Evolutionary conservation across 345 rosid genomes (phyloP).

Genomic region (Kandelia obovata): DNA sequence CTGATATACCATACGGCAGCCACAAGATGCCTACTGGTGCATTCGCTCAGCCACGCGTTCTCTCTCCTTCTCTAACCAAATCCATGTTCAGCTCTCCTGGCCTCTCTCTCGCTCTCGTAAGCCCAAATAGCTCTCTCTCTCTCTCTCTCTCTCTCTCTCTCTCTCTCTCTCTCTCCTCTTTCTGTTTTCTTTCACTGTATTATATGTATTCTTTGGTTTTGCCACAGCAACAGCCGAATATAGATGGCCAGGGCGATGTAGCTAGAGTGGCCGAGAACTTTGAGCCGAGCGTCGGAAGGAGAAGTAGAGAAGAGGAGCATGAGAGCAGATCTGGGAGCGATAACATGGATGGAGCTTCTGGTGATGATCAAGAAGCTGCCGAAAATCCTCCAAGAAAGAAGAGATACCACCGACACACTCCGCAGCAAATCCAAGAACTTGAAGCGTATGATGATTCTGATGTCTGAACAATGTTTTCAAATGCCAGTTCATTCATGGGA

Average conservation of each 20-base stretch:
- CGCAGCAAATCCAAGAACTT: constrained; percentile 99
- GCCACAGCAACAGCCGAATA: constrained; percentile 45
- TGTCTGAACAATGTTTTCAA: neutral
- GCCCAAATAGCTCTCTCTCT: neutral
- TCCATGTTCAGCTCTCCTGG: constrained; percentile 70
- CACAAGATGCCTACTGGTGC: constrained; percentile 50
- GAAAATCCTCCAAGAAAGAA: constrained; percentile 88
- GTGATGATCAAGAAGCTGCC: constrained; percentile 88
- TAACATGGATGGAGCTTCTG: constrained; percentile 89
- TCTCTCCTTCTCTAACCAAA: constrained; percentile 48
- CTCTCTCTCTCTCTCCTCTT: neutral
- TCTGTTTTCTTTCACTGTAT: neutral
- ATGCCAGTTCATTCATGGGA: too few relatives aligned
- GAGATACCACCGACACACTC: constrained; percentile 99
- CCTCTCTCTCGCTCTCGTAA: constrained; percentile 80
- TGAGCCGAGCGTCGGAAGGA: constrained; percentile 16
- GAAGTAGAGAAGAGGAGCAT: constrained; percentile 32
- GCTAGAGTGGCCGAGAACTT: constrained; percentile 18
- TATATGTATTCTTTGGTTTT: neutral
- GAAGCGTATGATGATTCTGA: constrained; percentile 57
- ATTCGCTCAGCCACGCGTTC: constrained; percentile 49
- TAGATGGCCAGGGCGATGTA: constrained; percentile 42
- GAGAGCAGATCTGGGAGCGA: constrained; percentile 97
- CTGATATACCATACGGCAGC: constrained; percentile 42
- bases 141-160: neutral